phyloP scores from a whole-genome alignment of 352 stramenopile species.

The Phytophthora pistaciae region DNA sequence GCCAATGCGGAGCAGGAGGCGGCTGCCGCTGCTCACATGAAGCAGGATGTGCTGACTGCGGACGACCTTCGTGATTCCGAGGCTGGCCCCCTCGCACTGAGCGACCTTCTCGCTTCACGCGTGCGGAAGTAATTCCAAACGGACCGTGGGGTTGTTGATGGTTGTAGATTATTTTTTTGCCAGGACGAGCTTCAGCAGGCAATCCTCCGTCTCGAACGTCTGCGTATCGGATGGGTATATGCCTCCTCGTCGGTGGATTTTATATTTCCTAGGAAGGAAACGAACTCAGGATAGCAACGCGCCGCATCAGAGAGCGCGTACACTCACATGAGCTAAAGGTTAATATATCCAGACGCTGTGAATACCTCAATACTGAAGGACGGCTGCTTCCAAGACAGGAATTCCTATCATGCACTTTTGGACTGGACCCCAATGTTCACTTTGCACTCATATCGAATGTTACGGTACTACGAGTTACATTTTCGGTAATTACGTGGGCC shows the following conservation, averaged over 20 bases:
- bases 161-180: constrained; percentile 39
- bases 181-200: constrained; percentile 13
- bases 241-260: constrained; percentile 16
- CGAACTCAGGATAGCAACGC: constrained; percentile 25
- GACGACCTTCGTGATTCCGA: constrained; percentile 60
- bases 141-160: constrained; percentile 12
- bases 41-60: constrained; percentile 56
- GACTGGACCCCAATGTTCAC: too few species aligned
- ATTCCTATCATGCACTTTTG: too few species aligned
- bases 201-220: constrained; percentile 3
- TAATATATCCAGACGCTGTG: constrained; percentile 32
- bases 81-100: constrained; percentile 50
- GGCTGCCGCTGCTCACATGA: constrained; percentile 24
- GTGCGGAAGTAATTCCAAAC: constrained; percentile 23
- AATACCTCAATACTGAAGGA: constrained; percentile 19
- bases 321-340: constrained; percentile 33
- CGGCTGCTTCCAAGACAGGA: neutral
- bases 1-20: constrained; percentile 40
- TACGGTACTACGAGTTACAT: constrained; percentile 5
- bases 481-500: constrained; percentile 6
- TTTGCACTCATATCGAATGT: constrained; percentile 4
- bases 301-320: constrained; percentile 31
- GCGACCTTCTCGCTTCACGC: constrained; percentile 49
- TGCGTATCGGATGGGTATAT: neutral
- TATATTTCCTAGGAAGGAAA: constrained; percentile 17